Base-by-base conservation (phyloP, 1,284 basidiomycete genomes). In the Hemileia vastatrix region DNA sequence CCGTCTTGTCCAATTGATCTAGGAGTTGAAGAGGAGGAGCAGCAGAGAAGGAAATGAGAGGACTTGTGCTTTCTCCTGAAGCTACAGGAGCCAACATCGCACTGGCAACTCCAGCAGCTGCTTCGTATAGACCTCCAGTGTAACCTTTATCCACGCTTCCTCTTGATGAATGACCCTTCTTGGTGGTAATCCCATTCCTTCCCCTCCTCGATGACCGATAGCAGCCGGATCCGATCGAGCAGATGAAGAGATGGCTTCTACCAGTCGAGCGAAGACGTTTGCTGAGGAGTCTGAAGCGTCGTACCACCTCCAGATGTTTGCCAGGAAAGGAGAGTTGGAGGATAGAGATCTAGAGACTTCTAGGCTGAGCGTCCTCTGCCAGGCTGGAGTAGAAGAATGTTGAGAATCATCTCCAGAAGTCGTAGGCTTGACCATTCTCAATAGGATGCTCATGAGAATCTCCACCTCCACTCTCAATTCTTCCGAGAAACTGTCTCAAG, bases 1-100 rank as follows among this genome's bases (percentile, higher is more conserved):
- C 94, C 0, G 90, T 85, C 76, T 98, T 95, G 78, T 95, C 91
- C n/a, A 94, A 83, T 74, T 95, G 92, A 72, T 96, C 92, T 68
- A 96, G 93, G 72, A 90, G 92, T 48, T 69, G 67, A 6, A n/a
- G n/a, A n/a, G 65, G 31, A 1, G 73, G 73, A 19, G 67, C 70
- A 50, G 70, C 71, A 2, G 67, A 23, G 8, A 60, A 56, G 3
- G 67, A 66, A 6, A 68, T 58, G 9, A 65, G 57, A 40, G 36
- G 36, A 40, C 11, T 11, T 11, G 36, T 40, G 9, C 11, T 11
- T 40, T 40, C 36, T 40, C 36, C 36, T 11, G 36, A 40, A 40
- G 36, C 15, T 11, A 15, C 36, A 11, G 36, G 36, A 15, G 36
- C 36, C 15, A 65, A 36, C 9, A 64, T 19, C 31, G 67, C 72